These are phyloP conservation scores for Eucalyptus tenuipes DNA, from an alignment of 345 rosid species.

Conservation along the genomic window DNA sequence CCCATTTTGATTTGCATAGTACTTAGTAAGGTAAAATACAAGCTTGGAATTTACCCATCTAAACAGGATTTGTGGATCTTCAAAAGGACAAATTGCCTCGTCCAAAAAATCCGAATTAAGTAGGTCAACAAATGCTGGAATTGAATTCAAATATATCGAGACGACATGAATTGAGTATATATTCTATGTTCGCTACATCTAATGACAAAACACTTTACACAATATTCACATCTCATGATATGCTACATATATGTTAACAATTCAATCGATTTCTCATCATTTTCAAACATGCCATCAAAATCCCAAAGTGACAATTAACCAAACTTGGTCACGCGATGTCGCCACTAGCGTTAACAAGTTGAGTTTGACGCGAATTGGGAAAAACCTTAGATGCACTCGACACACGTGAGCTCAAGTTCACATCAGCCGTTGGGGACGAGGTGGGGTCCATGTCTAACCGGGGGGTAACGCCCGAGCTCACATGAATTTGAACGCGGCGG, in stretches of 20 bases:
- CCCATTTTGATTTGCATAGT: neutral
- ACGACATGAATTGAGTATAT: neutral
- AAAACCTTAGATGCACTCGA: neutral
- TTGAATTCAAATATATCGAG: neutral
- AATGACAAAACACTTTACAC: neutral
- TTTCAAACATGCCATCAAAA: neutral
- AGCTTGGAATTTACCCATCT: neutral
- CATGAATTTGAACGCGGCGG: neutral
- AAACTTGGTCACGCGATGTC: fast-evolving
- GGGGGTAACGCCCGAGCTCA: neutral
- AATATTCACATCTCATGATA: neutral
- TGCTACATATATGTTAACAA: neutral
- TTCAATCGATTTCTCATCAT: neutral
- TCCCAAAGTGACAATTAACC: neutral
- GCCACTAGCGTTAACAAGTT: neutral
- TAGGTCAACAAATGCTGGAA: fast-evolving
- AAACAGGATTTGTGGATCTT: neutral
- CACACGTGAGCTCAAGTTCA: neutral
- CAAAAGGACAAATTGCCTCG: fast-evolving
- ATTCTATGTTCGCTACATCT: neutral
- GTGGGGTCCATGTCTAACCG: no score
- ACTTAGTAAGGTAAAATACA: neutral
- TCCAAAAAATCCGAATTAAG: fast-evolving
- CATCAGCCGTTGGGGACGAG: neutral
- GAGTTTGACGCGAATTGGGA: fast-evolving